Conservation (phyloP, 2,329 filamentous ascomycete species). For the Fusarium armeniacum region DNA sequence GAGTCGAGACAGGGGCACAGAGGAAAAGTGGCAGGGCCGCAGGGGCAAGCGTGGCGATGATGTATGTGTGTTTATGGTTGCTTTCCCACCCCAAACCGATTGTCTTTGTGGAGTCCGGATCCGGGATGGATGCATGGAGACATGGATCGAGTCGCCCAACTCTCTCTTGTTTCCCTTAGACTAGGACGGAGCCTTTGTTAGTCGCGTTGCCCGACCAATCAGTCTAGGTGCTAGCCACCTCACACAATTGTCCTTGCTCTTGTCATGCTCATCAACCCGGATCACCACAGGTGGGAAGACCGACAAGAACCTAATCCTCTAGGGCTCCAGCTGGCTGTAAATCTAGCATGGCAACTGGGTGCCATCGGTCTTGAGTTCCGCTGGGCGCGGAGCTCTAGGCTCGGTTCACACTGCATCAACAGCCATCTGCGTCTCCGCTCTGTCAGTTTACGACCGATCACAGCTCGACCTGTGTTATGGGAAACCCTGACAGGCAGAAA, state of each 20-base stretch:
- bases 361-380: constrained; percentile 29
- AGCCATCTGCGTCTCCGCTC: constrained; percentile 41
- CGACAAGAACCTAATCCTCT: constrained; percentile 37
- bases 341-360: constrained; percentile 39
- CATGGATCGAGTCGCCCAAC: constrained; percentile 48
- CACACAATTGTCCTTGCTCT: constrained; percentile 38
- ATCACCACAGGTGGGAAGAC: constrained; percentile 30
- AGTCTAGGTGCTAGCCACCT: constrained; percentile 47
- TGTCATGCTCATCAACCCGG: constrained; percentile 45
- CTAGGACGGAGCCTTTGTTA: constrained; percentile 48
- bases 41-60: constrained; percentile 53
- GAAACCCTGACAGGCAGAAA: constrained; percentile 26
- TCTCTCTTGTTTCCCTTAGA: constrained; percentile 42
- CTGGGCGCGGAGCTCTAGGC: constrained; percentile 25
- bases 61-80: constrained; percentile 54
- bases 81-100: constrained; percentile 52
- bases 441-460: constrained; percentile 36
- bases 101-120: constrained; percentile 55
- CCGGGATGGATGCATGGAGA: constrained; percentile 51
- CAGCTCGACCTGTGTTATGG: constrained; percentile 14
- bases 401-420: constrained; percentile 36
- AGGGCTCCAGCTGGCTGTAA: constrained; percentile 37
- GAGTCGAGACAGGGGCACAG: constrained; percentile 47
- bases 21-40: constrained; percentile 48
- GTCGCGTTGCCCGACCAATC: constrained; percentile 49